A percentile compares a stretch with the other conserved stretches of the same genome.
phyloP scores from a whole-genome alignment of 2,329 filamentous ascomycete species.

The Aspergillus versicolor region DNA sequence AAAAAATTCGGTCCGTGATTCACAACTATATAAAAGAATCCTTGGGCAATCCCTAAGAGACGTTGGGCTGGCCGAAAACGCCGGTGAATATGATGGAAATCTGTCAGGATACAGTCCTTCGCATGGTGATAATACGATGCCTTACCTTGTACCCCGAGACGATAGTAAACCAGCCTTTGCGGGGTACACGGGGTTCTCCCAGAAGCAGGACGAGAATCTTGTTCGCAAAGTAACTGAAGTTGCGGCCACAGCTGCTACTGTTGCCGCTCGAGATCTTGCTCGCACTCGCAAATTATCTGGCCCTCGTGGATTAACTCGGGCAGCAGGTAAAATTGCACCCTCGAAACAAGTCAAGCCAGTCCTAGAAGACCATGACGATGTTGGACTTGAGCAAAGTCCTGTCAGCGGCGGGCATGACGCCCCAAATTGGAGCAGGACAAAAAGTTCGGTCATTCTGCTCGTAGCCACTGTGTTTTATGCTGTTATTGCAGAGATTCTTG shows the following conservation, averaged over 20 bases:
- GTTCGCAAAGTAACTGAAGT: slow-evolving; percentile 90
- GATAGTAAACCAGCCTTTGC: slow-evolving; percentile 33
- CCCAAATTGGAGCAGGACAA: slow-evolving; percentile 94
- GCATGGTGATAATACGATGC: slow-evolving; percentile 42
- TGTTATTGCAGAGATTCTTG: slow-evolving; percentile 94
- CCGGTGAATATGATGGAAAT: slow-evolving; percentile 39
- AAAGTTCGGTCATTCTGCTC: slow-evolving; percentile 86
- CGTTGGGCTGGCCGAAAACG: slow-evolving; percentile 66
- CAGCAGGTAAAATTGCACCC: slow-evolving; percentile 37
- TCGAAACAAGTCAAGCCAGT: slow-evolving; percentile 35
- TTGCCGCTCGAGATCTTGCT: slow-evolving; percentile 76
- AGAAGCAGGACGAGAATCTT: slow-evolving; percentile 77
- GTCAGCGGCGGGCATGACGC: slow-evolving; percentile 80
- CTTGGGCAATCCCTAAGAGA: slow-evolving; percentile 86
- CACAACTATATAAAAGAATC: slow-evolving; percentile 88
- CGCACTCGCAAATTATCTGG: slow-evolving; percentile 52
- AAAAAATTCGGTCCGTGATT: slow-evolving; percentile 74
- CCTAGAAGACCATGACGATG: slow-evolving; percentile 50
- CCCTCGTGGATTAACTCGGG: slow-evolving; percentile 31
- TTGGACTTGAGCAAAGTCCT: slow-evolving; percentile 44
- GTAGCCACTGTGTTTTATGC: slow-evolving; percentile 89
- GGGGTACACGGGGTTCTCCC: slow-evolving; percentile 65
- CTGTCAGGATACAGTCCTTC: slow-evolving; percentile 23
- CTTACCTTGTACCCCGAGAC: slow-evolving; percentile 72
- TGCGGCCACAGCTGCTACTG: slow-evolving; percentile 83